Evolutionary conservation across 768 basidiomycete species (phyloP), one percentile per base, ranked within the genome.

Genomic region (Sarcodon aspratus): DNA sequence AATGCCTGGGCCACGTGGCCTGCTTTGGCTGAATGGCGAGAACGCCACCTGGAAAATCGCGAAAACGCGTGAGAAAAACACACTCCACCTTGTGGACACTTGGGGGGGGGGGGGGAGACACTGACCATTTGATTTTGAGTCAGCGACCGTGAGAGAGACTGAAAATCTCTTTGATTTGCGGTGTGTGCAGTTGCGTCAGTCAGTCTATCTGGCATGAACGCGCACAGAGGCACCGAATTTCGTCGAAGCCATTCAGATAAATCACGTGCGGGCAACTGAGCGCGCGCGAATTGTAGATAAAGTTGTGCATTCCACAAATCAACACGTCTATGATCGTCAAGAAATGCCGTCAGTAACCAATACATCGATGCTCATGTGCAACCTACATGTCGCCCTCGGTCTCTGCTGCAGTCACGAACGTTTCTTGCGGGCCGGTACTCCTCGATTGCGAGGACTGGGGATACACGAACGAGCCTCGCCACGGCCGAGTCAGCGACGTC

Each of bases 361-460:
- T n/a, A n/a, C n/a, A 35, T 37, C 38, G 37, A 43, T 10, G 50
- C 35, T 35, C 48, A 34, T 9, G 10, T 44, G 47, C 44, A 50
- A 71, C 79, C 61, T 69, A 83, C 81, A 72, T 79, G 56, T 82
- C 78, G n/a, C 80, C 79, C 59, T 81, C 80, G 33, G 78, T 81
- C 66, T 83, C 81, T 38, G 80, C 79, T 21, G 78, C 79, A 31
- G 79, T 78, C 55, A 80, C 76, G 47, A 65, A 69, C 45, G 82
- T 69, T 51, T 74, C 71, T 57, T 78, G 76, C 33, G 48, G 46
- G 54, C 62, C 71, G 56, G 67, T 69, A 52, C 64, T 66, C 55
- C 67, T 68, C 57, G 54, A 71, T 68, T 54, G 67, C 52, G 50
- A 73, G 59, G 66, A 72, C 68, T 53, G 75, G 72, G 55, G 70